A percentile compares a stretch with the other conserved stretches of the same genome.
These are phyloP conservation scores for Naganishia onofrii DNA, from an alignment of 768 basidiomycete genomes.

Conservation along the genomic window DNA sequence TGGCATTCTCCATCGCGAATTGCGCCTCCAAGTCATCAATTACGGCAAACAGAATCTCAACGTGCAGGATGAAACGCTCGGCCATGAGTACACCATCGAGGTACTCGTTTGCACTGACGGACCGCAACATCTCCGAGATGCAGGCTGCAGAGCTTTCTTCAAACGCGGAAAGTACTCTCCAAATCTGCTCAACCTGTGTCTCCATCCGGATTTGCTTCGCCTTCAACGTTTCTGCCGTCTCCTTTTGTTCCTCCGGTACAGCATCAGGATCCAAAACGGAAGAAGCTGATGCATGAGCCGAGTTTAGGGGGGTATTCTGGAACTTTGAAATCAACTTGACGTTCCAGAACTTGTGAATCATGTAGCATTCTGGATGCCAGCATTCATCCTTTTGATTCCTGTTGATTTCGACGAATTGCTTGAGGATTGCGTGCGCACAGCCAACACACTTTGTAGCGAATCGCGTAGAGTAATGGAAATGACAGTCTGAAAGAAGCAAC, in stretches of 20 bases:
- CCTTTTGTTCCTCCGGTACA: conserved; percentile 72
- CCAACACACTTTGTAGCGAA: conserved; percentile 99
- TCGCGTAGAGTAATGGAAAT: conserved; percentile 97
- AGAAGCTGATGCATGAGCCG: conserved; percentile 46
- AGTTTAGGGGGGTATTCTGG: conserved; percentile 45
- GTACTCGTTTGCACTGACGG: conserved; percentile 94
- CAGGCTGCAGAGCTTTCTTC: conserved; percentile 99
- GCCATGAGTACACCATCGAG: conserved; percentile 97
- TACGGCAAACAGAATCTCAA: conserved; percentile 93
- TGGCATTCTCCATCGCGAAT: conserved; percentile 73
- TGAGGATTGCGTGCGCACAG: conserved; percentile 92
- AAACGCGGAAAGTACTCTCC: conserved; percentile 96
- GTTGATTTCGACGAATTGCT: conserved; percentile 99
- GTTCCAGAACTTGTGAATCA: conserved; percentile 99
- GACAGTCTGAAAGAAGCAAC: conserved; percentile 61
- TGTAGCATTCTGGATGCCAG: conserved; percentile 99
- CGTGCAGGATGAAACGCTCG: conserved; percentile 96
- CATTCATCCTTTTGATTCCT: conserved; percentile 97
- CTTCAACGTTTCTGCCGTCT: conserved; percentile 74
- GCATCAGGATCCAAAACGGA: conserved; percentile 55
- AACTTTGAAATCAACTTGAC: conserved; percentile 64
- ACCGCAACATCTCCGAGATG: conserved; percentile 96
- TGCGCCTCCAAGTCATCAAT: conserved; percentile 93
- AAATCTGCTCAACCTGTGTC: conserved; percentile 94
- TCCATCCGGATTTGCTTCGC: conserved; percentile 94